Conservation (phyloP, 2,329 filamentous ascomycete species). For the Aspergillus fructus region DNA sequence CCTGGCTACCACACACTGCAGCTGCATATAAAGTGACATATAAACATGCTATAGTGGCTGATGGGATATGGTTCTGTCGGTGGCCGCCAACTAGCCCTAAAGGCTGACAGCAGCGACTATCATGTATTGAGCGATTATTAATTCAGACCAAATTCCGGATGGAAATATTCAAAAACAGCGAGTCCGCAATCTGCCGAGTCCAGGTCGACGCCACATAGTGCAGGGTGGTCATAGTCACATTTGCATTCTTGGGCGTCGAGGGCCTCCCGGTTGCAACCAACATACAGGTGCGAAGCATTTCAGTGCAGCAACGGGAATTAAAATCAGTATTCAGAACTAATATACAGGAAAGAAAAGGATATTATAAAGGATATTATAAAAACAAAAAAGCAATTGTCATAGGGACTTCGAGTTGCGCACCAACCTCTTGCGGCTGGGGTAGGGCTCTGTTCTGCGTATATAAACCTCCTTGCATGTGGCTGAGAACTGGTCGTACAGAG, state of each 20-base stretch:
- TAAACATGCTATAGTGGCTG: too few relatives aligned
- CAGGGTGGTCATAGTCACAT: background rate
- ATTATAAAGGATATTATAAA: background rate
- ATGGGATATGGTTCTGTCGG: background rate
- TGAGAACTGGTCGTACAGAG: background rate
- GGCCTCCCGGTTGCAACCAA: background rate
- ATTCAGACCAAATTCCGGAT: background rate
- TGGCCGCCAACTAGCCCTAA: background rate
- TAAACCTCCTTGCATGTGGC: background rate
- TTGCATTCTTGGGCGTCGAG: background rate
- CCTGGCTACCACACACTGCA: accelerated
- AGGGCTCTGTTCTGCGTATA: too few relatives aligned
- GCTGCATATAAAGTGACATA: background rate
- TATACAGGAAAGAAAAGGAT: background rate
- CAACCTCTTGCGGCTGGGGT: too few relatives aligned
- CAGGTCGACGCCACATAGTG: background rate
- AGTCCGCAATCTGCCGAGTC: too few relatives aligned
- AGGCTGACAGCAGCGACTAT: background rate
- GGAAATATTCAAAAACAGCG: background rate
- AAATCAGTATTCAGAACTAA: background rate
- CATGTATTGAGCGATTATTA: background rate
- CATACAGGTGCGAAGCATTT: background rate
- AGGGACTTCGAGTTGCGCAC: too few relatives aligned
- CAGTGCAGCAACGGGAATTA: background rate
- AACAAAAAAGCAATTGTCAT: too few relatives aligned